These are phyloP conservation scores for Mycena leptocephala DNA, from an alignment of 768 basidiomycete species.

Conservation along the genomic window DNA sequence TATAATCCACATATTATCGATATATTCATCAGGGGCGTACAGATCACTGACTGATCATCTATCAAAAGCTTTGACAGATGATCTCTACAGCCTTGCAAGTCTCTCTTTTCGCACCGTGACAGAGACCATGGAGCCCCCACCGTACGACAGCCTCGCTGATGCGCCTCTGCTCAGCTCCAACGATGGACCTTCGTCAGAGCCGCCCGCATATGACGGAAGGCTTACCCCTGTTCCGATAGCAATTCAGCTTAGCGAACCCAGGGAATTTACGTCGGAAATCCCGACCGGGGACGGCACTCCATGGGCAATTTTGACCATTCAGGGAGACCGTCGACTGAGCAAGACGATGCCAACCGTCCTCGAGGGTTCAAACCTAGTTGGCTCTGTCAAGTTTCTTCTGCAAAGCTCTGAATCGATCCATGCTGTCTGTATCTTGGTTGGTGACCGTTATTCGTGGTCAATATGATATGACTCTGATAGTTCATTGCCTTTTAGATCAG, in stretches of 20 bases:
- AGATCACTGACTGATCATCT: neutral
- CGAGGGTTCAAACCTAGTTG: constrained; percentile 15
- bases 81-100: too few species aligned
- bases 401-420: constrained; percentile 19
- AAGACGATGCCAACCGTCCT: constrained; percentile 13
- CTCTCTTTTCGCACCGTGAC: too few species aligned
- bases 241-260: neutral
- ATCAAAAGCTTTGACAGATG: constrained; percentile 14
- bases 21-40: too few species aligned
- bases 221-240: constrained; percentile 10
- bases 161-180: constrained; percentile 24
- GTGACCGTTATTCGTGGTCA: neutral
- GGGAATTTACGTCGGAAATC: constrained; percentile 15
- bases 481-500: constrained; percentile 12
- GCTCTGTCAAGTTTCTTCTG: constrained; percentile 13
- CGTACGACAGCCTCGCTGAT: constrained; percentile 30
- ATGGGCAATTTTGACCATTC: constrained; percentile 21
- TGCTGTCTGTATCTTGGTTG: constrained; percentile 19
- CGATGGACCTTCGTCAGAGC: constrained; percentile 12
- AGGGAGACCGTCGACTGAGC: constrained; percentile 23
- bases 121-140: constrained; percentile 18
- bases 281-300: constrained; percentile 14
- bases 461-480: neutral
- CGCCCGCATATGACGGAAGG: constrained; percentile 21
- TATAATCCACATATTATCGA: too few species aligned